phyloP scores from a whole-genome alignment of 164 flowering plant genomes.

The Sedum album region DNA sequence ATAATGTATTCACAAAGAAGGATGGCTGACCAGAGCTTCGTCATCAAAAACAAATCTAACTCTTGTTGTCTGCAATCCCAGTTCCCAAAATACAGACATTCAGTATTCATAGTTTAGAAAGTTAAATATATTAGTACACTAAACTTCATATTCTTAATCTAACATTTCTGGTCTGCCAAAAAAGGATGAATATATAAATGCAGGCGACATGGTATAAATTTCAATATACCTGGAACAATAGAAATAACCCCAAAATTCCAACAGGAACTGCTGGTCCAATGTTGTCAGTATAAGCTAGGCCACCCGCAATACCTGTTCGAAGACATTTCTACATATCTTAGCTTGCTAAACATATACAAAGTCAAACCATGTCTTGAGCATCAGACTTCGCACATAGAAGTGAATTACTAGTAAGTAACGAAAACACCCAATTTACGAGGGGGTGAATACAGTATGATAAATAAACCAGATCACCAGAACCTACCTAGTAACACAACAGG shows the following conservation, averaged over 20 bases:
- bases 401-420: no score
- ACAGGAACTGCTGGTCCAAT: slow-evolving; percentile 66
- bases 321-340: neutral
- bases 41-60: slow-evolving; percentile 85
- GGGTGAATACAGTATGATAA: no score
- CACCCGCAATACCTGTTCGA: slow-evolving; percentile 73
- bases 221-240: slow-evolving; percentile 22
- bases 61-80: slow-evolving; percentile 63
- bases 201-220: no score
- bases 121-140: neutral
- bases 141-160: neutral
- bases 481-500: slow-evolving; percentile 71
- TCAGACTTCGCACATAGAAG: neutral
- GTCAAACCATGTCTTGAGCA: neutral
- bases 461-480: no score
- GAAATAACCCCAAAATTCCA: slow-evolving; percentile 80
- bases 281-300: slow-evolving; percentile 63
- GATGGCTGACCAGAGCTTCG: slow-evolving; percentile 74
- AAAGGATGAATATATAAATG: neutral
- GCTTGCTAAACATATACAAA: neutral
- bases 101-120: neutral
- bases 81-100: slow-evolving; percentile 14
- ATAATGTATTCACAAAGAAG: neutral
- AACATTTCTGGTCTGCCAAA: neutral
- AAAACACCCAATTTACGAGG: no score